Conservation (phyloP, 495 filamentous ascomycete genomes). For the Neurospora sp. region DNA sequence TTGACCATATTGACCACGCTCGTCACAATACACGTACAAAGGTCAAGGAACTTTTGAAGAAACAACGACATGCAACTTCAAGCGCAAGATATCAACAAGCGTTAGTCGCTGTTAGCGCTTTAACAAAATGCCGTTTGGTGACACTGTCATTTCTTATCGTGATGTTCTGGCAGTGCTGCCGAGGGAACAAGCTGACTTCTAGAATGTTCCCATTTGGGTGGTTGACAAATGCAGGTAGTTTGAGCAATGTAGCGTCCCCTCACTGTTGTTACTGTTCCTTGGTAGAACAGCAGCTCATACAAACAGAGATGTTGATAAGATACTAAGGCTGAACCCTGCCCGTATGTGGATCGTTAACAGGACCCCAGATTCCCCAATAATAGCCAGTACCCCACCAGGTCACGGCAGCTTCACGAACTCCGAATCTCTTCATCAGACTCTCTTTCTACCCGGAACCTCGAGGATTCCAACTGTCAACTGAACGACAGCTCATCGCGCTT, state of each 20-base stretch:
- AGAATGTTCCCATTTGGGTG: neutral
- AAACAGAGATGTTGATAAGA: neutral
- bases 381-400: neutral
- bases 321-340: neutral
- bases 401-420: neutral
- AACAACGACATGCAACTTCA: neutral
- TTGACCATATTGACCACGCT: no score
- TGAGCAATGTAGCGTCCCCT: neutral
- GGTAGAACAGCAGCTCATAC: neutral
- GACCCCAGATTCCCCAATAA: neutral
- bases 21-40: no score
- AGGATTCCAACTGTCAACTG: neutral
- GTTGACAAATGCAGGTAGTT: neutral
- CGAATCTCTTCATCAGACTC: neutral
- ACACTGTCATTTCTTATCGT: neutral
- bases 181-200: neutral
- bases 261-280: neutral
- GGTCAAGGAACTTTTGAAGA: no score
- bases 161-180: neutral
- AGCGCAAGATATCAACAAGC: neutral
- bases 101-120: neutral
- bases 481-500: neutral
- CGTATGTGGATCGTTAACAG: neutral
- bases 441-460: neutral
- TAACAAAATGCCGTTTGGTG: neutral